Evolutionary conservation across 176 grass and related monocot genomes (phyloP).

Genomic region (Oryza longistaminata): DNA sequence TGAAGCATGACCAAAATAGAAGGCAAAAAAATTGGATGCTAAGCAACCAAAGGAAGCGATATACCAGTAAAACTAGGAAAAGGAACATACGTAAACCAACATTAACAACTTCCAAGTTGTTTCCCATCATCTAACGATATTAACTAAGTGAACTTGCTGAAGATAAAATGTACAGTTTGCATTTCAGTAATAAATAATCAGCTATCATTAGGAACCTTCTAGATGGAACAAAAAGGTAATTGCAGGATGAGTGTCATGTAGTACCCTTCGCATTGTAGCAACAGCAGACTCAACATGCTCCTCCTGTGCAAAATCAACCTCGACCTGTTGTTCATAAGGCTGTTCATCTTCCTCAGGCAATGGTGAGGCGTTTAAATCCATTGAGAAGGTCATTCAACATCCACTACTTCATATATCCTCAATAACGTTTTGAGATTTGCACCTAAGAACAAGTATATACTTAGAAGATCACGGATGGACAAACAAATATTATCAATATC

Average conservation of each 20-base stretch:
- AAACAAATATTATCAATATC: not conserved
- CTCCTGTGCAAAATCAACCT: conserved; percentile 65
- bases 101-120: conserved; percentile 1
- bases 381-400: conserved; percentile 54
- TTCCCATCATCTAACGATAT: conserved; percentile 5
- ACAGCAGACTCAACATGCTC: conserved; percentile 79
- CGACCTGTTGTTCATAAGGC: conserved; percentile 57
- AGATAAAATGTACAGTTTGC: not conserved
- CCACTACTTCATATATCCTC: conserved; percentile 50
- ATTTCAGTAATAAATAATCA: conserved; percentile 12
- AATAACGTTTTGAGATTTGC: not conserved
- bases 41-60: conserved; percentile 22
- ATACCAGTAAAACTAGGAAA: not conserved
- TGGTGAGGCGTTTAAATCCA: conserved; percentile 95
- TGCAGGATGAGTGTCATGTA: conserved; percentile 5
- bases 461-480: not conserved
- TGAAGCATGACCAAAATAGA: not conserved
- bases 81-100: not conserved
- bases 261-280: conserved; percentile 71
- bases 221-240: not conserved
- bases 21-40: not conserved
- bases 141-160: not conserved
- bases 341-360: conserved; percentile 95
- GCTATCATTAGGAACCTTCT: not conserved
- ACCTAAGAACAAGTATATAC: conserved; percentile 23